Conservation (phyloP, 345 rosid species). For the Raphanus raphanistrum region DNA sequence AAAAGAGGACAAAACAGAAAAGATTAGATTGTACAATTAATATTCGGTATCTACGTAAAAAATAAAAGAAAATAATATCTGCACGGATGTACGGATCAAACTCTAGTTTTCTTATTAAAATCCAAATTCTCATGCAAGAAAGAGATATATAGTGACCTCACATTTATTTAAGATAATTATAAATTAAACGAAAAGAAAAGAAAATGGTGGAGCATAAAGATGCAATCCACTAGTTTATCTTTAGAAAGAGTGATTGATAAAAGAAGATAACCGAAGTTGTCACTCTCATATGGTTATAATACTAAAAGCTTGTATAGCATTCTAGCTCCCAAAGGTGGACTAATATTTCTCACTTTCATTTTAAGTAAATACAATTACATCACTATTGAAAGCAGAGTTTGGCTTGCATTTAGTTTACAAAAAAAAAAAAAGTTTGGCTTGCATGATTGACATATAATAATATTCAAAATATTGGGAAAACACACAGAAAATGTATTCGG, state of each 20-base stretch:
- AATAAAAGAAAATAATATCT: too few species aligned
- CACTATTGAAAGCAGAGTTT: constrained; percentile 9
- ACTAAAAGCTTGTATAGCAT: background rate
- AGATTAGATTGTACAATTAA: too few species aligned
- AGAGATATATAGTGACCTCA: background rate
- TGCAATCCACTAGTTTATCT: constrained; percentile 6
- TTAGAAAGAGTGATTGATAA: background rate
- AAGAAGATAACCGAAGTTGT: constrained; percentile 7
- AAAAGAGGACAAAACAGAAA: too few species aligned
- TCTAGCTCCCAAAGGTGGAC: background rate
- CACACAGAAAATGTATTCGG: constrained; percentile 59
- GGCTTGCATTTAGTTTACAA: too few species aligned
- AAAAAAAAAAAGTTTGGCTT: constrained; percentile 8
- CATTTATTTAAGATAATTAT: background rate
- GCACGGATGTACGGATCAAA: too few species aligned
- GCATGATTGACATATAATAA: constrained; percentile 6
- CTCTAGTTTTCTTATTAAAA: background rate
- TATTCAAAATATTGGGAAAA: background rate
- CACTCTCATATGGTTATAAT: constrained; percentile 5
- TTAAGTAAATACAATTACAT: background rate
- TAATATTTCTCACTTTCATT: background rate
- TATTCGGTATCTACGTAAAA: too few species aligned
- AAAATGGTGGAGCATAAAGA: constrained; percentile 20
- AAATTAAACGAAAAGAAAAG: background rate
- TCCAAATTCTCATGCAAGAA: background rate